These are phyloP conservation scores for Mimosa pudica DNA, from an alignment of 306 rosid genomes.

Conservation along the genomic window DNA sequence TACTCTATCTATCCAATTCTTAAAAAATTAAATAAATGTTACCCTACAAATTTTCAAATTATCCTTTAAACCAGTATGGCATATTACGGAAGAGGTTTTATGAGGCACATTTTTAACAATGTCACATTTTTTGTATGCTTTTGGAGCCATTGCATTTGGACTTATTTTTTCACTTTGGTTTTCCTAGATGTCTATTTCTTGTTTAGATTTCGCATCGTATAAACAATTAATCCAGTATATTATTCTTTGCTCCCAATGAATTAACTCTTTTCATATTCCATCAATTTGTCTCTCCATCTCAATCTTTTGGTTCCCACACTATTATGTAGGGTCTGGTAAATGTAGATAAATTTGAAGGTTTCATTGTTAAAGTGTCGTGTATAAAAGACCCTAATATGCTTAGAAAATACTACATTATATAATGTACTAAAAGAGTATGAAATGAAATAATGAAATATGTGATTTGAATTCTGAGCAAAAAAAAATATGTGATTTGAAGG, in stretches of 20 bases:
- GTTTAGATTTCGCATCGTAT: neutral
- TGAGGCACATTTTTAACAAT: neutral
- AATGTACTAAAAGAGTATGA: neutral
- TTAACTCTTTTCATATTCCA: neutral
- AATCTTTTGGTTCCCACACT: neutral
- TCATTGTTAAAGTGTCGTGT: neutral
- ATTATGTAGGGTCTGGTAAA: neutral
- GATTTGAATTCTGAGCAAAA: too few relatives aligned
- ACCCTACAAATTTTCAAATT: too few relatives aligned
- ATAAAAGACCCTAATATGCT: neutral
- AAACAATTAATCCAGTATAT: neutral
- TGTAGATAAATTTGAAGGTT: neutral
- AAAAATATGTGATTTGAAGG: too few relatives aligned
- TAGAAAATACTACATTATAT: neutral
- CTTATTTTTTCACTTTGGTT: constrained; percentile 8
- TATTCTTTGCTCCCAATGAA: neutral
- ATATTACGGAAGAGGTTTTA: too few relatives aligned
- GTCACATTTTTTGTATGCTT: neutral
- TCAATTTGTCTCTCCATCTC: neutral
- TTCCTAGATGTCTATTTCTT: neutral
- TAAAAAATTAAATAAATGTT: too few relatives aligned
- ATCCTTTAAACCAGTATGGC: neutral
- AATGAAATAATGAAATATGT: too few relatives aligned
- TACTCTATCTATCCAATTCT: too few relatives aligned
- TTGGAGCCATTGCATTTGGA: neutral